Evolutionary conservation across 2,329 filamentous ascomycete genomes (phyloP), one percentile per base, ranked within the genome.

Genomic region (Paraphaeosphaeria minitans): DNA sequence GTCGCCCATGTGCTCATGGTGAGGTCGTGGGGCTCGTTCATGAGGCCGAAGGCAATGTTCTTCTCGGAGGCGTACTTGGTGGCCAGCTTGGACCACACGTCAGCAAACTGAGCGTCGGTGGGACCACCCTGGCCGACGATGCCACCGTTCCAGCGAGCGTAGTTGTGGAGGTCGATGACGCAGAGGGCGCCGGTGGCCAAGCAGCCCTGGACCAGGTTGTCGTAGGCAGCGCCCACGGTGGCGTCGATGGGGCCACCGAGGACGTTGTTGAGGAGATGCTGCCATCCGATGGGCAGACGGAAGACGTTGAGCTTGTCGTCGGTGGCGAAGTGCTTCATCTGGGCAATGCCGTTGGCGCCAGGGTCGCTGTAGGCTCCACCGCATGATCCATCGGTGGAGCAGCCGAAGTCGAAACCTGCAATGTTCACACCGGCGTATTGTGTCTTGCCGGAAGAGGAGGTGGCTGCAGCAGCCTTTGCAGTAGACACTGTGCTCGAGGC

Each of bases 91-190:
- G 46, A 31, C 46, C 46, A 49, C 4, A 49, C 24, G 13, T 49
- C 46, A 22, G 46, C 31, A 24, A 49, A 49, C 27, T 49, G 27
- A 5, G 24, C 46, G 13, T 49, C 29, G 4, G 46, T 31, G 8
- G 46, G 46, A n/a, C 46, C 46, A 19, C 46, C 46, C 19, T 49
- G 46, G 22, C 46, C 46, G 31, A 49, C 31, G 46, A 49, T 31
- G 12, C 2, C 21, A 4, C 31, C 31, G 46, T 49, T 35, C 46
- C 46, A 49, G 46, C 46, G 46, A 7, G 24, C 46, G 14, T 49
- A 49, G 27, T 49, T 49, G 46, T 49, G 46, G 4, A 49, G 24
- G n/a, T 49, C 46, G 46, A 49, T n/a, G 27, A 49, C 8, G n/a
- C 46, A 49, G 24, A 33, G 22, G 1, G 46, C 46, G n/a, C 46